Evolutionary conservation across 768 basidiomycete species (phyloP).

Genomic region (Agaricus bisporus): DNA sequence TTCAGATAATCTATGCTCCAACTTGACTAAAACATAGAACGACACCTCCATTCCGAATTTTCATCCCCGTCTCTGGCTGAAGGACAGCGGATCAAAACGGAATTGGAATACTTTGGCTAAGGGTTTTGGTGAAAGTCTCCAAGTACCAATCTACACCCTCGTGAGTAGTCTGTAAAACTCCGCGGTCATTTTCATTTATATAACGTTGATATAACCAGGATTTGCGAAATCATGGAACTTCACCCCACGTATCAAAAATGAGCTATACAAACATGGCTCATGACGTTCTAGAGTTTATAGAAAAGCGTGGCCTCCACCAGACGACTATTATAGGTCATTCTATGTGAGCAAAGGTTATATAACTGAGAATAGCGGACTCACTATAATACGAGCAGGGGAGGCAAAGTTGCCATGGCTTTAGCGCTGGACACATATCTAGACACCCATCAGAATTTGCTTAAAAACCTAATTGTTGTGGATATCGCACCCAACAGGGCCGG

Average conservation of each 20-base stretch:
- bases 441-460: constrained; percentile 33
- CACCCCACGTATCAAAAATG: constrained; percentile 70
- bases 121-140: constrained; percentile 53
- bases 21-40: constrained; percentile 4
- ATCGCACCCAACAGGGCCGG: constrained; percentile 65
- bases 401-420: constrained; percentile 74
- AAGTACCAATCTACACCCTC: constrained; percentile 67
- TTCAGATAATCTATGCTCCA: not conserved
- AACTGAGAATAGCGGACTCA: not conserved
- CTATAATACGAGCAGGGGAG: constrained; percentile 53
- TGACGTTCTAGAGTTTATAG: constrained; percentile 69
- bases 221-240: constrained; percentile 84
- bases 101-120: constrained; percentile 85
- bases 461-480: constrained; percentile 70
- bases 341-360: constrained; percentile 50
- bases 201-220: constrained; percentile 22
- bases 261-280: constrained; percentile 74
- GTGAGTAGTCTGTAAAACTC: constrained; percentile 19
- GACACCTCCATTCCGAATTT: not conserved
- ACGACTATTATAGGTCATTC: constrained; percentile 88
- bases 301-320: constrained; percentile 43
- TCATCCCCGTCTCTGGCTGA: not conserved
- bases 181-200: not conserved
- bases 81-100: constrained; percentile 72
- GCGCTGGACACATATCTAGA: constrained; percentile 42